These are phyloP conservation scores for Penicillium griseofulvum DNA, from an alignment of 2,329 filamentous ascomycete species.

Conservation along the genomic window DNA sequence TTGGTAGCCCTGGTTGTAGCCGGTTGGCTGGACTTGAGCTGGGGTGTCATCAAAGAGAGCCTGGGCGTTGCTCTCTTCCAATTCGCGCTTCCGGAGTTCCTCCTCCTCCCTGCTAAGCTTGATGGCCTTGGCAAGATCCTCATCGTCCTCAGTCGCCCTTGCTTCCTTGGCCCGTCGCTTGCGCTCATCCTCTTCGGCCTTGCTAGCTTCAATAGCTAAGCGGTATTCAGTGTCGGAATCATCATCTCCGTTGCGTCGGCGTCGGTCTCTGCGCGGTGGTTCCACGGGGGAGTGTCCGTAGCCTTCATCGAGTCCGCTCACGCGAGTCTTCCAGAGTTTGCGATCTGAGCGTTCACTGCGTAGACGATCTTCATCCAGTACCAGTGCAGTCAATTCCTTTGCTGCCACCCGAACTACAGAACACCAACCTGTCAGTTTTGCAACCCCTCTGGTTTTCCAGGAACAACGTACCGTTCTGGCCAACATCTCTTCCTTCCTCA, in stretches of 20 bases:
- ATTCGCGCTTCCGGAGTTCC: slow-evolving; percentile 71
- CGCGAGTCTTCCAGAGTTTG: slow-evolving; percentile 94
- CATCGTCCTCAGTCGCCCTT: slow-evolving; percentile 70
- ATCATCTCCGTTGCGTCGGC: slow-evolving; percentile 62
- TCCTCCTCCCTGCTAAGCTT: slow-evolving; percentile 95
- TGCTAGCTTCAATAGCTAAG: slow-evolving; percentile 90
- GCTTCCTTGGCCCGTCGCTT: slow-evolving; percentile 63
- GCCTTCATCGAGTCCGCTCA: slow-evolving; percentile 84
- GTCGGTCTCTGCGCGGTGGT: slow-evolving; percentile 45
- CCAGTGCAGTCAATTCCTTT: slow-evolving; percentile 88
- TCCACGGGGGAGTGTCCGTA: slow-evolving; percentile 45
- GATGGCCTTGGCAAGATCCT: slow-evolving; percentile 91
- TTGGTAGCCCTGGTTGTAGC: slow-evolving; percentile 95
- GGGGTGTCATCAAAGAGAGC: slow-evolving; percentile 83
- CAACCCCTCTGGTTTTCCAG: background rate
- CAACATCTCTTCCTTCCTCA: slow-evolving; percentile 91
- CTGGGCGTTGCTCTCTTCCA: slow-evolving; percentile 80
- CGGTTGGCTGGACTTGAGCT: slow-evolving; percentile 74
- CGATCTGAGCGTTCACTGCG: slow-evolving; percentile 86
- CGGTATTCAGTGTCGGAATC: slow-evolving; percentile 82
- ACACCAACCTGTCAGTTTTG: slow-evolving; percentile 1
- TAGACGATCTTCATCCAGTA: slow-evolving; percentile 89
- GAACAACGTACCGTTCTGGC: slow-evolving; percentile 76
- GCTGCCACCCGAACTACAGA: slow-evolving; percentile 82
- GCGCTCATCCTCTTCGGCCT: slow-evolving; percentile 85